Conservation (phyloP, 192 early-diverging fungal genomes). For the Dispira simplex region DNA sequence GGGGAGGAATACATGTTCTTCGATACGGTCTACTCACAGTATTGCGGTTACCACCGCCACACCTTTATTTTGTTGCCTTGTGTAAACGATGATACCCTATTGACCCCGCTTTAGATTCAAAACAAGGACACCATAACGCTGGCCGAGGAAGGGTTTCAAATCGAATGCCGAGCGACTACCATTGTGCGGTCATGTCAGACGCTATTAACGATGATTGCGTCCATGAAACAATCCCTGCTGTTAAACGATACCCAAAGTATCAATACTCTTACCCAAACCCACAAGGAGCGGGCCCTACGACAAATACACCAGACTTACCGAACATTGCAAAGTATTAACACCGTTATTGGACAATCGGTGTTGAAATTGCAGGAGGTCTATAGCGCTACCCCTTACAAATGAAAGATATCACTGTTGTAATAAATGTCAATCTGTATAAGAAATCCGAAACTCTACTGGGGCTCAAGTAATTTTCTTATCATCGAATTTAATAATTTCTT, state of each 20-base stretch:
- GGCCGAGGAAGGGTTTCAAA: conserved; percentile 1
- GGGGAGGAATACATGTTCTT: no score
- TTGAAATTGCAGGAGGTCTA: neutral
- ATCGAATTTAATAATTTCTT: no score
- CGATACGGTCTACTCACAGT: no score
- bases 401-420: no score
- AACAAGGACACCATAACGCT: conserved; percentile 7
- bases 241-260: conserved; percentile 7
- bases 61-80: neutral
- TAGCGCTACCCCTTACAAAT: no score
- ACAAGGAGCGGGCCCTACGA: neutral
- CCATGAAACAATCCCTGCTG: conserved; percentile 5
- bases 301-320: neutral
- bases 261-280: neutral
- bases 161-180: conserved; percentile 6
- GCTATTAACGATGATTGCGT: conserved; percentile 1
- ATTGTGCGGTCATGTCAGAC: conserved; percentile 4
- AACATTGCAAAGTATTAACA: neutral
- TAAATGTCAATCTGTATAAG: no score
- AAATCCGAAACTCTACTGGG: no score
- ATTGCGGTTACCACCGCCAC: neutral
- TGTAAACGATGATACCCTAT: neutral
- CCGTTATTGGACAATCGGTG: neutral
- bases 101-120: neutral
- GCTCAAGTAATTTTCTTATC: no score